Evolutionary conservation across 1,284 basidiomycete genomes (phyloP).

Genomic region (Tylopilus sp.): DNA sequence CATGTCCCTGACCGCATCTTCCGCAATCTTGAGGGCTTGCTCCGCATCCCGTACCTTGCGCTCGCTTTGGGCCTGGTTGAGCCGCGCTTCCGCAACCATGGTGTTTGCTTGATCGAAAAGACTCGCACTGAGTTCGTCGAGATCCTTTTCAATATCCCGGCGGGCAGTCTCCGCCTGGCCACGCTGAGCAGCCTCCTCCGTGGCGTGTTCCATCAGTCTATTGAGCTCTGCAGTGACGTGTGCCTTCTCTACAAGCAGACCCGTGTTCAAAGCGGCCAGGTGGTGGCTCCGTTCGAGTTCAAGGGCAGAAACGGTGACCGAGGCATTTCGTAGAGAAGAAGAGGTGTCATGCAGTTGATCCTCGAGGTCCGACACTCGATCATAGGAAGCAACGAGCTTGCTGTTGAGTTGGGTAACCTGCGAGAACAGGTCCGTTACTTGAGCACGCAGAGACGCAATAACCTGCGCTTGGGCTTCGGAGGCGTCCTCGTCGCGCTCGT

Average conservation of each 20-base stretch:
- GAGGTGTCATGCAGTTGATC: slow-evolving; percentile 78
- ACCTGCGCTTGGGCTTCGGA: slow-evolving; percentile 70
- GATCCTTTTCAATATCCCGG: slow-evolving; percentile 79
- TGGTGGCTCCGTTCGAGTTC: slow-evolving; percentile 76
- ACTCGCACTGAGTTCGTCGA: slow-evolving; percentile 90
- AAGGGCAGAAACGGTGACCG: slow-evolving; percentile 63
- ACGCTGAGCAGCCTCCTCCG: slow-evolving; percentile 88
- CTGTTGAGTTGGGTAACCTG: slow-evolving; percentile 89
- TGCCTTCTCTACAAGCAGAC: slow-evolving; percentile 86
- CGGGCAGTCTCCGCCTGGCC: slow-evolving; percentile 88
- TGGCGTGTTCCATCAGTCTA: slow-evolving; percentile 89
- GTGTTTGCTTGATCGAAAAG: slow-evolving; percentile 86
- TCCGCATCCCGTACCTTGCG: slow-evolving; percentile 81
- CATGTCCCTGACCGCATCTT: slow-evolving; percentile 82
- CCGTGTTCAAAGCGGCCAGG: slow-evolving; percentile 78
- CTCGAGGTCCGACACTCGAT: slow-evolving; percentile 89
- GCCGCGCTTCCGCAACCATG: slow-evolving; percentile 91
- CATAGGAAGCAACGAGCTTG: slow-evolving; percentile 91
- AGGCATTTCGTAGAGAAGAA: slow-evolving; percentile 52
- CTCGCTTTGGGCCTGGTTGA: slow-evolving; percentile 72
- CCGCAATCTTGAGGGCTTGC: slow-evolving; percentile 75
- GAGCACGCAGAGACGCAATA: slow-evolving; percentile 73
- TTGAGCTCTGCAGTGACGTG: slow-evolving; percentile 92
- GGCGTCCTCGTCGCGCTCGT: slow-evolving; percentile 31
- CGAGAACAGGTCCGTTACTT: slow-evolving; percentile 82